Base-by-base conservation (phyloP, 305 asterid genomes). In the Fraxinus platypoda region DNA sequence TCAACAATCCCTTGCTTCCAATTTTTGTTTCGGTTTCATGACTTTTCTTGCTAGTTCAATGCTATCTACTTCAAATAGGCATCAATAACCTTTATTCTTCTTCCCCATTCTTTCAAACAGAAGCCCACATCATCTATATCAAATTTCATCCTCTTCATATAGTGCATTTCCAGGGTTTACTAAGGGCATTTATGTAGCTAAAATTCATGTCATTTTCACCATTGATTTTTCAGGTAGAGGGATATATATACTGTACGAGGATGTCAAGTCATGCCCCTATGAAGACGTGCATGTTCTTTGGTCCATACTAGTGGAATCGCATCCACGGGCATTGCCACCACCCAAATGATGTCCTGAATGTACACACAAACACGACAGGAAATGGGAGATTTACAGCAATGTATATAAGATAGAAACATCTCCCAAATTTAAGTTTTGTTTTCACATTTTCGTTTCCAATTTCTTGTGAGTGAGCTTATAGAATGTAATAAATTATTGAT, bases 231-330 rank as follows among this genome's bases (percentile, higher is more conserved):
- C 87, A 92, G 95, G 92, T 34, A 81, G 93, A 84, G 95, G 94
- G 85, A 88, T 92, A 88, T 89, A 92, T 78, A 90, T 92, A 37
- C 87, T 92, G 74, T 88, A 89, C 76, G 94, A 92, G 82, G 95
- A 90, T 79, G 94, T 92, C 62, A 89, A 92, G 88, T 88, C 94
- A 17, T 92, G 95, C 87, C 94, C 90, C 26, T 89, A 82, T 30
- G 95, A 92, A 86, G 94, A 92, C 73, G 95, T 92, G 72, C 95
- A 92, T 78, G 91, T 95, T 11, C 93, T 95, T 43, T 95, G 99
- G 99, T 93, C 99, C 21, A 95, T 95, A 84, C 79, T 94, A 83
- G 97, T 95, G 85, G 97, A 95, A 87, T 89, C 98, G 31, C 97
- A 95, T 78, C 93, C 89, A 31, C 94, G 84, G 19, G 87, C 97